Evolutionary conservation across 768 basidiomycete species (phyloP), one percentile per base, ranked within the genome.

Genomic region (Boletus coccyginus): DNA sequence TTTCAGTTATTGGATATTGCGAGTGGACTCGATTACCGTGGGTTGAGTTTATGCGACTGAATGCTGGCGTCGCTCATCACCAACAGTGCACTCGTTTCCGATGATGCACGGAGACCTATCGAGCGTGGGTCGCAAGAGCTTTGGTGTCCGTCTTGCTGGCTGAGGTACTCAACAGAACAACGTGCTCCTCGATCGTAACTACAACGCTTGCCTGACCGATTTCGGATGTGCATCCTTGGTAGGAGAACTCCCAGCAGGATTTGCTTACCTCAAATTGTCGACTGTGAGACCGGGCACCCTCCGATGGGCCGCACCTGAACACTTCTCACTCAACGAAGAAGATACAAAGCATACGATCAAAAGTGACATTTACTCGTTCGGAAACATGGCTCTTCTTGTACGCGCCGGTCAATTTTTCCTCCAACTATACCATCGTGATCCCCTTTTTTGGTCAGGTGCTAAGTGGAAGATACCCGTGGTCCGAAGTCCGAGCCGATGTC

Each of bases 361-460:
- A 12, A 57, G 46, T 7, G 56, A 55, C 31, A 58, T 58, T 5
- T 58, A 58, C 31, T 58, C 54, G n/a, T 56, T 56, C 19, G 57
- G 57, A n/a, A 56, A 48, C 31, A 43, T 57, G 35, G 36, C 46
- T 24, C 35, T 57, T 42, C 35, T 56, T 12, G 53, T 43, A 44
- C 33, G 56, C 21, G n/a, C 21, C 9, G 3, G 13, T 6, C 8
- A 33, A 7, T 17, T n/a, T 32, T 55, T 2, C n/a, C 12, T 27
- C 1, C 10, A 8, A 31, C n/a, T 43, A 3, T 31, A 7, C 9
- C 3, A 39, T 1, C 5, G 2, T 9, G 12, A 32, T 17, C 24
- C 5, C n/a, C 11, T 31, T 9, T 27, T 27, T 5, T 27, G 27
- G 9, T 42, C n/a, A 38, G 46, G 41, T 48, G 14, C 39, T 47